These are phyloP conservation scores for Trifolium fragiferum DNA, from an alignment of 306 rosid genomes.

Conservation along the genomic window DNA sequence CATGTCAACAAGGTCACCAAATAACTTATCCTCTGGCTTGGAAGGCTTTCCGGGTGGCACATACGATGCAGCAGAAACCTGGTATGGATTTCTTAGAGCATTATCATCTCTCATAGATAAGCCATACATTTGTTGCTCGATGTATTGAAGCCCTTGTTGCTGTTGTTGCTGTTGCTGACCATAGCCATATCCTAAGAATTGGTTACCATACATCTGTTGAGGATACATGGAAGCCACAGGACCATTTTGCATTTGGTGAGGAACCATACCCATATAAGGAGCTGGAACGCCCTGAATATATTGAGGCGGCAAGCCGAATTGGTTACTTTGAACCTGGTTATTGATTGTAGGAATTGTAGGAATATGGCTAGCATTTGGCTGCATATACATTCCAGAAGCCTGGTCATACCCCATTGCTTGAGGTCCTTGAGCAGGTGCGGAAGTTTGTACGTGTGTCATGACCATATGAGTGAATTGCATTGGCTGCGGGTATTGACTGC, in stretches of 20 bases:
- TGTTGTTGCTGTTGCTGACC: constrained; percentile 63
- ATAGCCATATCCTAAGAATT: constrained; percentile 66
- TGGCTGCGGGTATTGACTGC: constrained; percentile 75
- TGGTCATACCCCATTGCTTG: constrained; percentile 67
- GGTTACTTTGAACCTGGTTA: constrained; percentile 67
- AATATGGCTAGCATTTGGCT: constrained; percentile 65
- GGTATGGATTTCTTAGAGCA: constrained; percentile 63
- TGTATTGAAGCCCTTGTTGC: constrained; percentile 64
- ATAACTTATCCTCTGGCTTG: constrained; percentile 91
- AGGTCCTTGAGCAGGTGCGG: constrained; percentile 64
- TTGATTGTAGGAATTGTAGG: constrained; percentile 60
- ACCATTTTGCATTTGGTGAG: constrained; percentile 60
- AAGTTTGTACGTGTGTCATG: constrained; percentile 56
- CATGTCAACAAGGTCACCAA: constrained; percentile 93
- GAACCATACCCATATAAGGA: constrained; percentile 67
- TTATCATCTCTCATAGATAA: constrained; percentile 66
- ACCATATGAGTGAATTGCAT: constrained; percentile 69
- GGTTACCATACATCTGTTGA: constrained; percentile 86
- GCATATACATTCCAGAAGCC: constrained; percentile 69
- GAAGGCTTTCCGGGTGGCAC: constrained; percentile 70
- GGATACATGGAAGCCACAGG: constrained; percentile 62
- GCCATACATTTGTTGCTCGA: constrained; percentile 88
- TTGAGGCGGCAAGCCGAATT: constrained; percentile 57
- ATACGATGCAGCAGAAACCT: constrained; percentile 70
- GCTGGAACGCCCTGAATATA: constrained; percentile 52